A percentile compares a stretch with the other conserved stretches of the same genome.
Evolutionary conservation across 345 rosid genomes (phyloP).

Genomic region (Eucalyptus dawsonii): DNA sequence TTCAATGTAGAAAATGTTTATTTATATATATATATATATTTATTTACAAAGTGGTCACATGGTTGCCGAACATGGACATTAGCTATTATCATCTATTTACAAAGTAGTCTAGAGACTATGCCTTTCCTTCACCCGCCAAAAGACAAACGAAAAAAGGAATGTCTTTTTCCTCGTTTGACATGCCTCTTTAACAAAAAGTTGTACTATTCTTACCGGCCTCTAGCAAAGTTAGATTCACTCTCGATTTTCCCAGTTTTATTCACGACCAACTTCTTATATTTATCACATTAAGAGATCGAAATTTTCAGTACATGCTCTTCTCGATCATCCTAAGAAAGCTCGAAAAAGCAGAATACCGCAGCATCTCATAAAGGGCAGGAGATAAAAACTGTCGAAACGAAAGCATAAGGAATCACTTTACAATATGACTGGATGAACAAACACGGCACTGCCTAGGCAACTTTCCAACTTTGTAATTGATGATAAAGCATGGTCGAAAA

Average conservation of each 20-base stretch:
- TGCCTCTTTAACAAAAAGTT: not conserved
- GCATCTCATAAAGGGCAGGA: not conserved
- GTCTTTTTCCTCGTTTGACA: not conserved
- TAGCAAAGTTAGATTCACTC: not conserved
- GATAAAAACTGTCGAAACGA: not conserved
- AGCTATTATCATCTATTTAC: not conserved
- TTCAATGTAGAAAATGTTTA: no score
- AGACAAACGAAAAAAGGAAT: not conserved
- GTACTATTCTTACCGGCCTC: not conserved
- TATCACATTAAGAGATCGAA: not conserved
- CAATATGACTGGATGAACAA: not conserved
- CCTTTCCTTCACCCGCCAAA: not conserved
- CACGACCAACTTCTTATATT: not conserved
- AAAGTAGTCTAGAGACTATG: not conserved
- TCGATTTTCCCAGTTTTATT: not conserved
- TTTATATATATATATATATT: no score
- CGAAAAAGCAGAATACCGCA: not conserved
- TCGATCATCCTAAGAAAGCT: not conserved
- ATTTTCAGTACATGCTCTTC: not conserved
- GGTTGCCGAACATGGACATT: not conserved
- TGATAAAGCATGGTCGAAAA: not conserved
- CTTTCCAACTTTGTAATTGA: not conserved
- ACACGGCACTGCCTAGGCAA: not conserved
- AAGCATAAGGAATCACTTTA: not conserved
- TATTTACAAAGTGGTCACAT: not conserved